phyloP scores from a whole-genome alignment of 306 rosid genomes.

The Inga oerstediana region DNA sequence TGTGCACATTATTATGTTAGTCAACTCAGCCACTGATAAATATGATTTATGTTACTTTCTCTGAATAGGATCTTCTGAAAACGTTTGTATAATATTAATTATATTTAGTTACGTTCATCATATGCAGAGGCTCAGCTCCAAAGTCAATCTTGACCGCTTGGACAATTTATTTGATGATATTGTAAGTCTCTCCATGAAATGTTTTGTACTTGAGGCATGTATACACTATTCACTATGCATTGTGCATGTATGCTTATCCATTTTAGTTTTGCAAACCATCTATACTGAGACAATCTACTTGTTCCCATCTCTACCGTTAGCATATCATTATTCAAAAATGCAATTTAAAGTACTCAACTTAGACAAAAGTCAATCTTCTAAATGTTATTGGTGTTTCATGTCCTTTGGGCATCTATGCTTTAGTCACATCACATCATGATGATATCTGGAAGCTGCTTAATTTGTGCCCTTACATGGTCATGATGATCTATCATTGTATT shows the following conservation, averaged over 20 bases:
- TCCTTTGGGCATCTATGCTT: too few relatives aligned
- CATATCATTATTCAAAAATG: too few relatives aligned
- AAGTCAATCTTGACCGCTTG: conserved; percentile 64
- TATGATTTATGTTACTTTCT: too few relatives aligned
- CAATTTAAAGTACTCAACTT: too few relatives aligned
- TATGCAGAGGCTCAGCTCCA: conserved; percentile 65
- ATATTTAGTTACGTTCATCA: conserved; percentile 28
- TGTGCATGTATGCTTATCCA: background rate
- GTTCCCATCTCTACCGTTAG: background rate
- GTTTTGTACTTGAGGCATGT: background rate
- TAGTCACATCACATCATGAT: too few relatives aligned
- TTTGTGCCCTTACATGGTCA: too few relatives aligned
- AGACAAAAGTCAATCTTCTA: too few relatives aligned
- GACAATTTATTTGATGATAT: conserved; percentile 49
- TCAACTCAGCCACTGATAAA: background rate
- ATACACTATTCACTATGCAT: background rate
- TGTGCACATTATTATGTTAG: too few relatives aligned
- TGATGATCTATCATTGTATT: too few relatives aligned
- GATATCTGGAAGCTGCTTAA: too few relatives aligned
- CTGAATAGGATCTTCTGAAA: background rate
- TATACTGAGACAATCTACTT: background rate
- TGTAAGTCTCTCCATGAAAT: conserved; percentile 29
- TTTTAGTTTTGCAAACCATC: background rate
- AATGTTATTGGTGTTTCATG: too few relatives aligned
- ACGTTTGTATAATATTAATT: conserved; percentile 10